Evolutionary conservation across 2,329 filamentous ascomycete genomes (phyloP), one percentile per base, ranked within the genome.

Genomic region (Colletotrichum cereale): DNA sequence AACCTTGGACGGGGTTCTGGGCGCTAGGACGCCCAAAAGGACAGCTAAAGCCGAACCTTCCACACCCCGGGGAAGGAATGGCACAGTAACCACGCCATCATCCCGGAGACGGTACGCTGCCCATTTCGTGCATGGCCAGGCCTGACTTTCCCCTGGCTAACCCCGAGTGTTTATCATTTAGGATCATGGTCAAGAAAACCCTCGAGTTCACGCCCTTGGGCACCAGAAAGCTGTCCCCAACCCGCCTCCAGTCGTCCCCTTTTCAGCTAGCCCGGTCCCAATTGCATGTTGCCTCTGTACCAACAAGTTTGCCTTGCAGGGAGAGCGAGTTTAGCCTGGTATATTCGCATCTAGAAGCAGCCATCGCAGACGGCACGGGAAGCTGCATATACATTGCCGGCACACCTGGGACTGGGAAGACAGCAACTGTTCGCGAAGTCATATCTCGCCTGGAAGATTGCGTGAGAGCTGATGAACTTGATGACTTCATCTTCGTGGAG

Each of bases 371-470:
- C 75, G 96, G 96, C 24, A 93, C 93, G 2, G 97, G 97, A 18
- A 93, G 96, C 38, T 99, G 97, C 80, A 98, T 99, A 78, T 99
- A 99, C 82, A 99, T 99, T 71, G 98, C 96, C 0, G 96, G 96
- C n/a, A 98, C 96, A 0, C 96, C 97, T 0, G 96, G 97, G 10
- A 99, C 96, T 0, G 96, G 96, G 38, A 99, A 99, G 81, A 99
- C 96, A 1, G 96, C 96, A 16, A 99, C 97, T 0, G 96, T 99
- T 12, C 92, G 96, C 58, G 96, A 99, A 81, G 96, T 98, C 1
- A 93, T 99, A 21, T 90, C 93, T 6, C 92, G 95, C 73, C 87
- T 99, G 11, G 96, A 98, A 76, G 90, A 92, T n/a, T 91, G 94
- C 0, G 96, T 98, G 1, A 87, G 90, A 58, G 91, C 92, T 10